These are phyloP conservation scores for Ceratobasidium sp. DNA, from an alignment of 1,284 basidiomycete genomes.

Conservation along the genomic window DNA sequence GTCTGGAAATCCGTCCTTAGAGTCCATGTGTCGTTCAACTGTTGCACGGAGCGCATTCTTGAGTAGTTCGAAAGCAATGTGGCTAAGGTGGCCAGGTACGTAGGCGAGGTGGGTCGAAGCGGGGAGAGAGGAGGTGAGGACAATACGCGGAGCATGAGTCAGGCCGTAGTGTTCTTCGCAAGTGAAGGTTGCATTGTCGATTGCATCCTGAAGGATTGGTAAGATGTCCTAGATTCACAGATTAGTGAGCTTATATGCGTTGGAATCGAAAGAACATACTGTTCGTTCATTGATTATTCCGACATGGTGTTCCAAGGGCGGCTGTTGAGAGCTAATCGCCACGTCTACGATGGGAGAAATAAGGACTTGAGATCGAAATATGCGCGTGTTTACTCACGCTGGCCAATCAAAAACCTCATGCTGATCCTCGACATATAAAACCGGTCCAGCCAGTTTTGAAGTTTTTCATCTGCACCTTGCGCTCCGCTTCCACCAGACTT, in stretches of 20 bases:
- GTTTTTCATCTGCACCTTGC: constrained; percentile 41
- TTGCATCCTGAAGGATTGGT: constrained; percentile 30
- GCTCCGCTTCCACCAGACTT: constrained; percentile 23
- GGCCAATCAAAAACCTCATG: constrained; percentile 44
- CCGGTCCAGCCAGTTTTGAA: constrained; percentile 43
- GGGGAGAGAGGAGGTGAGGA: constrained; percentile 11
- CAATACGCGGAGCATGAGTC: constrained; percentile 26
- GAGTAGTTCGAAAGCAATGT: constrained; percentile 40
- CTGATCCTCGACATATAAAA: constrained; percentile 43
- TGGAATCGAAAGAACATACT: constrained; percentile 6
- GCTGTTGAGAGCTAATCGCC: constrained; percentile 32
- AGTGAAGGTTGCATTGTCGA: constrained; percentile 34
- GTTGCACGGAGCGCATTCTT: constrained; percentile 38
- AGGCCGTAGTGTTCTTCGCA: constrained; percentile 42
- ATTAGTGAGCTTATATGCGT: not conserved
- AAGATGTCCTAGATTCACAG: constrained; percentile 10
- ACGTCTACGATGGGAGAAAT: constrained; percentile 12
- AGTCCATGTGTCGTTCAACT: constrained; percentile 14
- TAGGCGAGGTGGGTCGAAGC: constrained; percentile 14
- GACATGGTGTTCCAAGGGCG: constrained; percentile 33
- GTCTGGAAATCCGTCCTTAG: constrained; percentile 33
- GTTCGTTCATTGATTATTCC: constrained; percentile 40
- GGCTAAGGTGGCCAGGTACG: constrained; percentile 36
- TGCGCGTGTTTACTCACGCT: constrained; percentile 16
- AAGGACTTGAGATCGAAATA: not conserved